Evolutionary conservation across 1,284 basidiomycete species (phyloP), one percentile per base, ranked within the genome.

Genomic region (Kwoniella shivajii): DNA sequence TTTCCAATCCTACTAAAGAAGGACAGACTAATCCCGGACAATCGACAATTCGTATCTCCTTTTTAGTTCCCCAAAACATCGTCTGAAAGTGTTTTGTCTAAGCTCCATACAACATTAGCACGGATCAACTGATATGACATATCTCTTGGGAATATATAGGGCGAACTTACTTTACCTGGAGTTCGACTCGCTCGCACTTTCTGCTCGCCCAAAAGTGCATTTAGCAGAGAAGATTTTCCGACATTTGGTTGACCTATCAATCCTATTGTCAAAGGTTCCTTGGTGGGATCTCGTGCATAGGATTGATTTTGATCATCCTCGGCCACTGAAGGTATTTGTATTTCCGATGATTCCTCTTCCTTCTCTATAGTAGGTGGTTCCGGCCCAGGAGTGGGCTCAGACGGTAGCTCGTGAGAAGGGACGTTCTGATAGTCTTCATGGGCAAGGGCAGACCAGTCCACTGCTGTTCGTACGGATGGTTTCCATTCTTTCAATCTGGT

Each of bases 71-170:
- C 88, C 88, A 93, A 74, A 88, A 93, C 46, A 92, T 83, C 0
- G 92, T 94, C 75, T 95, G 91, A 73, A 92, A 93, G 72, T 94
- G 91, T 76, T 93, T 95, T 2, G 91, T 95, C 89, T 91, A 63
- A 20, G 5, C 16, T 13, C 16, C n/a, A 14, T n/a, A 20, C n/a
- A 29, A 39, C 34, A 31, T 37, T 43, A 41, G 38, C 27, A n/a
- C n/a, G n/a, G n/a, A 31, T 27, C 9, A 42, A 2, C 42, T 38
- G 16, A 20, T 27, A 7, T 2, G 18, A 10, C 10, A 14, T 6
- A n/a, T 20, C 14, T 4, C 10, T 31, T 13, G 11, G 3, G 6
- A 18, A 18, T 18, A 41, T 27, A 6, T 7, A 18, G 31, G 6
- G 4, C 18, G n/a, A 27, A 58, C 70, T 57, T 18, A 71, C 74